Conservation (phyloP, 768 basidiomycete genomes). For the Russula sp. region DNA sequence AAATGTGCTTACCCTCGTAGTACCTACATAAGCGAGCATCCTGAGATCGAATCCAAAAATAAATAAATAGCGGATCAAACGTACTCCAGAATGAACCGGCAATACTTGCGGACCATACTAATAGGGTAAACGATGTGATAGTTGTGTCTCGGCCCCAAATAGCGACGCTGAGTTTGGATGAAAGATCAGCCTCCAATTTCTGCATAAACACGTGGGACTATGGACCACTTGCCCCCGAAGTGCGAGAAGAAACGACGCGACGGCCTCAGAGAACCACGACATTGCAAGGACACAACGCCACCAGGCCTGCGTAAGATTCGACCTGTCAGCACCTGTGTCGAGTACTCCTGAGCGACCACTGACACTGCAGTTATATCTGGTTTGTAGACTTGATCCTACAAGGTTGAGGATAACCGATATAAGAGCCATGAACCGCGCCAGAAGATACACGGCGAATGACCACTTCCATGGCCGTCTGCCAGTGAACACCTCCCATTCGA, state of each 20-base stretch:
- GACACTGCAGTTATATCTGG: slow-evolving; percentile 19
- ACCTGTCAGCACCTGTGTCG: neutral
- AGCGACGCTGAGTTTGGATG: slow-evolving; percentile 15
- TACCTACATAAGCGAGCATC: slow-evolving; percentile 9
- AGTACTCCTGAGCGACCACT: neutral
- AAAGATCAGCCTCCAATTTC: neutral
- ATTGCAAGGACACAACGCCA: slow-evolving; percentile 13
- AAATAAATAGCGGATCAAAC: neutral
- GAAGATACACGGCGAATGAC: slow-evolving; percentile 28
- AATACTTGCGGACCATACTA: slow-evolving; percentile 16
- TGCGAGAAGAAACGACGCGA: slow-evolving; percentile 26
- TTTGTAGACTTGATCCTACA: slow-evolving; percentile 18
- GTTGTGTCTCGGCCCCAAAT: slow-evolving; percentile 22
- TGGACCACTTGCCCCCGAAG: slow-evolving; percentile 25
- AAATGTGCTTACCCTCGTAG: slow-evolving; percentile 12
- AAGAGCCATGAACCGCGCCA: slow-evolving; percentile 12
- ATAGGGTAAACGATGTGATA: neutral
- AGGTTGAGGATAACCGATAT: slow-evolving; percentile 16
- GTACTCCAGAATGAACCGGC: slow-evolving; percentile 14
- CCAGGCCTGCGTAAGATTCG: slow-evolving; percentile 18
- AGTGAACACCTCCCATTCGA: slow-evolving; percentile 28
- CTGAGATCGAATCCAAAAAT: neutral
- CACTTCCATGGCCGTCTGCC: slow-evolving; percentile 29
- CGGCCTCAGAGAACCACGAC: slow-evolving; percentile 23
- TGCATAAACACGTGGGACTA: neutral